phyloP scores from a whole-genome alignment of 495 filamentous ascomycete genomes.

The Lineolata rhizophorae region DNA sequence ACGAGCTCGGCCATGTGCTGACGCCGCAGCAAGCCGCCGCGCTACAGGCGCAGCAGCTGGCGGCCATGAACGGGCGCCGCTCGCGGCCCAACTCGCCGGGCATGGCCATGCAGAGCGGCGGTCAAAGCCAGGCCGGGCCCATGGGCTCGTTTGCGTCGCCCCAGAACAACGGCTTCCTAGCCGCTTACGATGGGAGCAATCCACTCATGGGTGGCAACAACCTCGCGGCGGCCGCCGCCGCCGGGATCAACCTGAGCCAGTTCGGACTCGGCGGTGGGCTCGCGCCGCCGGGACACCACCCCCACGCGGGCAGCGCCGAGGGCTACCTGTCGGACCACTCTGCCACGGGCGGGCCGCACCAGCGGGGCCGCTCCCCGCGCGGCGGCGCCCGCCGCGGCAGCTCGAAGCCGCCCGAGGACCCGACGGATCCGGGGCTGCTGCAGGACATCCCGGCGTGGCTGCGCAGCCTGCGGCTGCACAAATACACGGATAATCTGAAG shows the following conservation, averaged over 20 bases:
- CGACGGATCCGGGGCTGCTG: slow-evolving; percentile 72
- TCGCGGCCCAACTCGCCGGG: slow-evolving; percentile 90
- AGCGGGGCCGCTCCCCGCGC: slow-evolving; percentile 75
- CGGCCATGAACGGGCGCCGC: slow-evolving; percentile 47
- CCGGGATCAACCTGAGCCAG: slow-evolving; percentile 48
- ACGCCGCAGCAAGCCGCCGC: slow-evolving; percentile 70
- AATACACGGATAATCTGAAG: slow-evolving; percentile 96
- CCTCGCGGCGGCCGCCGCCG: slow-evolving; percentile 52
- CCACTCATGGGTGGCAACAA: too few relatives aligned
- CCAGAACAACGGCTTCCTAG: slow-evolving; percentile 87
- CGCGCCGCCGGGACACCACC: slow-evolving; percentile 28
- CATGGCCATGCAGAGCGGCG: slow-evolving; percentile 53
- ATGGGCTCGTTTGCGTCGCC: slow-evolving; percentile 61
- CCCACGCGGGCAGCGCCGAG: too few relatives aligned
- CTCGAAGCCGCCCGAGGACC: slow-evolving; percentile 94
- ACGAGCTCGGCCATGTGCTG: slow-evolving; percentile 74
- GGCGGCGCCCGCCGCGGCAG: slow-evolving; percentile 84
- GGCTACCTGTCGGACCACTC: slow-evolving; percentile 93
- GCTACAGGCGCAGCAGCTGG: slow-evolving; percentile 65
- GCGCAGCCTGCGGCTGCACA: slow-evolving; percentile 83
- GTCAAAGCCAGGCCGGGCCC: slow-evolving; percentile 24
- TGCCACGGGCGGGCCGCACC: slow-evolving; percentile 33
- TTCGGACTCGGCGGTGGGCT: slow-evolving; percentile 36
- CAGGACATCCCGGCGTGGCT: slow-evolving; percentile 95
- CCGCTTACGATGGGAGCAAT: slow-evolving; percentile 73